phyloP scores from a whole-genome alignment of 208 protist genomes.

The Acanthamoeba healyi region DNA sequence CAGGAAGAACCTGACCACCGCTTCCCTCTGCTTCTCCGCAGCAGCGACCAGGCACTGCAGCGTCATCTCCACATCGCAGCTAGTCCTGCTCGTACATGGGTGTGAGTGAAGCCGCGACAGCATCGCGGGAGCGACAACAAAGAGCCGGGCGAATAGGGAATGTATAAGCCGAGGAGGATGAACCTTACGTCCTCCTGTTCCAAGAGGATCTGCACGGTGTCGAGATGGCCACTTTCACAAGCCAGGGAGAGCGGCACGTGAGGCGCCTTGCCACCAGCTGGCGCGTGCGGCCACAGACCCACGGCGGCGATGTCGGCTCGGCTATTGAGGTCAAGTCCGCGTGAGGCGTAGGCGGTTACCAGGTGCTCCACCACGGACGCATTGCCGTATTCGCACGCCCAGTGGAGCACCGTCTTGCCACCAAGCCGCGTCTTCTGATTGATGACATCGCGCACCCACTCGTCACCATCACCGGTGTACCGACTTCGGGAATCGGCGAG shows the following conservation, averaged over 20 bases:
- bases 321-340: not conserved
- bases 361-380: not conserved
- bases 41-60: conserved; percentile 24
- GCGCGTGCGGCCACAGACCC: not conserved
- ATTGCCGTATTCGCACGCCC: conserved; percentile 20
- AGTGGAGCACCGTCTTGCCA: conserved; percentile 13
- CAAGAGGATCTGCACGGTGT: not conserved
- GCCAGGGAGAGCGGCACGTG: conserved; percentile 2
- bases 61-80: not conserved
- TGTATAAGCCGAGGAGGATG: not conserved
- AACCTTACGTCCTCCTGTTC: conserved; percentile 31
- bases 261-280: not conserved
- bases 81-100: conserved; percentile 4
- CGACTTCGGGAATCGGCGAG: not conserved
- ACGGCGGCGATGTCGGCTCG: not conserved
- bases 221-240: not conserved
- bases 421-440: conserved; percentile 18
- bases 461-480: not conserved
- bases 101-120: no score
- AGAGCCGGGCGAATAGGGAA: not conserved
- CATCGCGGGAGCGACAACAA: not conserved
- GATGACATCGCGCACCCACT: not conserved
- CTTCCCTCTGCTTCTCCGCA: conserved; percentile 17
- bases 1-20: not conserved
- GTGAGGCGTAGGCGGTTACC: not conserved